Conservation (phyloP, 768 basidiomycete species). For the Mrakia blollopis region DNA sequence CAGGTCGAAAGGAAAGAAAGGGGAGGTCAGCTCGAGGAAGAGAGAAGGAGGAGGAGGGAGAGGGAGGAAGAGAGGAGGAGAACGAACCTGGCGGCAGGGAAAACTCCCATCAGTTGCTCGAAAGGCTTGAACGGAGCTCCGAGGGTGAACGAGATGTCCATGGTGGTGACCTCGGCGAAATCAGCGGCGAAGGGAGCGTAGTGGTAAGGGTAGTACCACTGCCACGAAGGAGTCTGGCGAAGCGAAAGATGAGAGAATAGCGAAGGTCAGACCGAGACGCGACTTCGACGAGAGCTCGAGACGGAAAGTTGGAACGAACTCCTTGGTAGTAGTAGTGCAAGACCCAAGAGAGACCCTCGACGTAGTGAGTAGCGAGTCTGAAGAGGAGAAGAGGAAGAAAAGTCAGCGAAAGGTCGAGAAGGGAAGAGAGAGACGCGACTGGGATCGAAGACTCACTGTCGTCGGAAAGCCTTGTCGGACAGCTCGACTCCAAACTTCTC, state of each 20-base stretch:
- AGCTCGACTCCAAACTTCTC: constrained; percentile 81
- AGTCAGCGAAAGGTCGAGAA: neutral
- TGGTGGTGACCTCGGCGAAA: constrained; percentile 66
- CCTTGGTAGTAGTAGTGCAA: constrained; percentile 98
- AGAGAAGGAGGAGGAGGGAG: neutral
- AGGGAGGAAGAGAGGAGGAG: neutral
- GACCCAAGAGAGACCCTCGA: constrained; percentile 95
- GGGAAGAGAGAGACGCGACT: neutral
- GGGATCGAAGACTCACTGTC: constrained; percentile 50
- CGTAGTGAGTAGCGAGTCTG: constrained; percentile 75
- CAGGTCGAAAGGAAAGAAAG: neutral
- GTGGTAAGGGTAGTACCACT: constrained; percentile 98
- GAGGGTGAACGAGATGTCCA: constrained; percentile 71
- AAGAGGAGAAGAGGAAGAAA: constrained; percentile 51
- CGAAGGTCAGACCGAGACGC: constrained; percentile 7
- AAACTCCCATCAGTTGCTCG: constrained; percentile 97
- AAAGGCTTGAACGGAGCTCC: constrained; percentile 93
- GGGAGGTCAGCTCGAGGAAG: constrained; percentile 12
- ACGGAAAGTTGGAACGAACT: constrained; percentile 50
- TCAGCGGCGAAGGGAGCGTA: constrained; percentile 97
- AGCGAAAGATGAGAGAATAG: constrained; percentile 32
- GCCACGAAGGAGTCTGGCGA: constrained; percentile 61
- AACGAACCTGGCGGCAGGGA: constrained; percentile 80
- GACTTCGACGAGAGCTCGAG: constrained; percentile 17
- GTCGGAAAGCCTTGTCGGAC: constrained; percentile 66